phyloP scores from a whole-genome alignment of 768 basidiomycete genomes.

The Termitomyces bulborhizus region DNA sequence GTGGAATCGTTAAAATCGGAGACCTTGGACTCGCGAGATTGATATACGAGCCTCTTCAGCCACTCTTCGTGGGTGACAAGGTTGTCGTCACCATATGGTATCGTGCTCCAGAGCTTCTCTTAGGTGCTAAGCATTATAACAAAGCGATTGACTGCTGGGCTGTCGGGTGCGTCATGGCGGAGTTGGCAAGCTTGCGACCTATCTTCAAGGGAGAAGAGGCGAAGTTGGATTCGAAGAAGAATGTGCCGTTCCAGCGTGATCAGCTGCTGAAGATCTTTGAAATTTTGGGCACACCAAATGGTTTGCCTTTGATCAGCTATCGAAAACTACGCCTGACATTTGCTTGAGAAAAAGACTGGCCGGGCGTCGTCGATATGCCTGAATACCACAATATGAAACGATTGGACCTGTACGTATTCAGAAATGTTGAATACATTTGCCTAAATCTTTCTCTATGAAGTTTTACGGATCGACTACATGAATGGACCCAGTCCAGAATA shows the following conservation, averaged over 20 bases:
- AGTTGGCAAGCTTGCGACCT: conserved; percentile 86
- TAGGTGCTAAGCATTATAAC: conserved; percentile 97
- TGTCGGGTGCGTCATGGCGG: conserved; percentile 95
- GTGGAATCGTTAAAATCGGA: conserved; percentile 95
- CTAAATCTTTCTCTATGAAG: conserved; percentile 5
- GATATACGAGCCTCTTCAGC: conserved; percentile 86
- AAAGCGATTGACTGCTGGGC: conserved; percentile 98
- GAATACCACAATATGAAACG: conserved; percentile 82
- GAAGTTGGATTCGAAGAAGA: conserved; percentile 95
- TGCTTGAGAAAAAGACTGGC: conserved; percentile 76
- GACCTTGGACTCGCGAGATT: conserved; percentile 93
- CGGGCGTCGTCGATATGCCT: conserved; percentile 76
- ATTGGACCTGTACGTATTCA: conserved; percentile 56
- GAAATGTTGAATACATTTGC: neutral
- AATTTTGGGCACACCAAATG: conserved; percentile 82
- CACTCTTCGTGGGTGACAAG: conserved; percentile 90
- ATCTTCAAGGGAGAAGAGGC: conserved; percentile 99
- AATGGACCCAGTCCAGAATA: conserved; percentile 73
- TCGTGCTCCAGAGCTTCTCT: conserved; percentile 89
- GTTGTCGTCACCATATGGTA: conserved; percentile 99
- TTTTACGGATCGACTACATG: conserved; percentile 52
- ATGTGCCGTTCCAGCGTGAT: conserved; percentile 94
- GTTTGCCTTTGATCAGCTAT: conserved; percentile 34
- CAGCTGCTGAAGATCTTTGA: conserved; percentile 96
- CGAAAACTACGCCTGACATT: neutral